These are phyloP conservation scores for Aureobasidium sp. DNA, from an alignment of 2,329 filamentous ascomycete species.

Conservation along the genomic window DNA sequence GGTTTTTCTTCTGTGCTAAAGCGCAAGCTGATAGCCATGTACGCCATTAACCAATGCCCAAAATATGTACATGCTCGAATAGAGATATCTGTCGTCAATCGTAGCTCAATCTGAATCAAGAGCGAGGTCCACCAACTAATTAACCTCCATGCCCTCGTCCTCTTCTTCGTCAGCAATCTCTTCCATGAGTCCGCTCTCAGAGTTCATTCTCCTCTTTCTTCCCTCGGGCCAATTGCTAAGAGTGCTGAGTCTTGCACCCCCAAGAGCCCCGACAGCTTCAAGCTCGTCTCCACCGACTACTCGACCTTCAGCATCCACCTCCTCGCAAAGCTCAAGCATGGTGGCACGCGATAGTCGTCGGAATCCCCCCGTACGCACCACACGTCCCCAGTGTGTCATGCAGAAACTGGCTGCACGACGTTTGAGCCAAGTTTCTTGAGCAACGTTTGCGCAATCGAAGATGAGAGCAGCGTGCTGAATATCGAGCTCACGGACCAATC, in stretches of 20 bases:
- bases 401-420: constrained; percentile 82
- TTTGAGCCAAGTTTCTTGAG: constrained; percentile 88
- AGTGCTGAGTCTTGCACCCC: constrained; percentile 39
- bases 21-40: not conserved
- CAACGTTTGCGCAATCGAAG: constrained; percentile 87
- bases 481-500: constrained; percentile 82
- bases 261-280: constrained; percentile 49
- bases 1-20: not conserved
- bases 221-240: constrained; percentile 27
- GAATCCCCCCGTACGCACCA: constrained; percentile 85
- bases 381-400: constrained; percentile 86
- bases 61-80: constrained; percentile 9
- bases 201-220: constrained; percentile 35
- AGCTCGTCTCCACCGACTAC: constrained; percentile 83
- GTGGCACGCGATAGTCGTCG: constrained; percentile 67
- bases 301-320: constrained; percentile 86
- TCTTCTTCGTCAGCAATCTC: constrained; percentile 24
- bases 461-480: constrained; percentile 91
- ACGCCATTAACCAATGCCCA: not conserved
- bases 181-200: constrained; percentile 19
- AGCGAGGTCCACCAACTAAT: constrained; percentile 2
- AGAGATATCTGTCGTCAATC: not conserved
- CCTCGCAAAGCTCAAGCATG: constrained; percentile 84
- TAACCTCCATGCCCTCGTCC: constrained; percentile 26
- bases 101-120: constrained; percentile 4